Evolutionary conservation across 1,139 yeast species (phyloP), one percentile per base, ranked within the genome.

Genomic region (Diutina sp.): DNA sequence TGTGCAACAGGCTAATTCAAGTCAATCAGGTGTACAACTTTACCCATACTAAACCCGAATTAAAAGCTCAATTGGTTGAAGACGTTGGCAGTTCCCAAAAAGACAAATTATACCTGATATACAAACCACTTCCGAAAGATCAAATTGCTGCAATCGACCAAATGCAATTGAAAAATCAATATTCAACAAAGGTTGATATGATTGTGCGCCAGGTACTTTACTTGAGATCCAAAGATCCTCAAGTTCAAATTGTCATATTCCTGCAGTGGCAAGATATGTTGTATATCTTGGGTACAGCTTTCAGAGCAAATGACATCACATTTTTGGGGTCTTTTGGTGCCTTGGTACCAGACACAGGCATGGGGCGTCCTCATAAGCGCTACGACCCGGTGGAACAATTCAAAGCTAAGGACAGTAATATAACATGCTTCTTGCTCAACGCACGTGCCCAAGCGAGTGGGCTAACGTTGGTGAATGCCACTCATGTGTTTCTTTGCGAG

Each of bases 371-470:
- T 70, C 65, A 66, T 35, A 70, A 69, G 56, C 38, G 16, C 7
- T 65, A 68, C 58, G 73, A 75, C 45, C 78, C 80, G 18, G 84
- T 86, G 52, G 83, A 83, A 54, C 70, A 70, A 51, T 91, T 91
- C 70, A 87, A 86, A 61, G 78, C 77, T 56, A 82, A 89, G 1
- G 57, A 59, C 58, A 72, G 80, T 4, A 68, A 72, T 0, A 78
- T 87, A n/a, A 87, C 97, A 0, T 90, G 97, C 67, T 84, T 91
- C 64, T 69, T 93, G 51, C 71, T 93, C 61, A 89, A 90, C 69
- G 93, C 97, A 0, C 85, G 83, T 62, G 87, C 91, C 0, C 89
- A 90, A 65, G 90, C 96, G 9, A 83, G 97, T 38, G 99, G 98
- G 0, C 73, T 93, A 61, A 93, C 96, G 2, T 75, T 93, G 60